Percentiles rank a stretch among this genome's conserved stretches.
These are phyloP conservation scores for Linnemannia schmuckeri DNA, from an alignment of 192 early-diverging fungal species.

Conservation along the genomic window DNA sequence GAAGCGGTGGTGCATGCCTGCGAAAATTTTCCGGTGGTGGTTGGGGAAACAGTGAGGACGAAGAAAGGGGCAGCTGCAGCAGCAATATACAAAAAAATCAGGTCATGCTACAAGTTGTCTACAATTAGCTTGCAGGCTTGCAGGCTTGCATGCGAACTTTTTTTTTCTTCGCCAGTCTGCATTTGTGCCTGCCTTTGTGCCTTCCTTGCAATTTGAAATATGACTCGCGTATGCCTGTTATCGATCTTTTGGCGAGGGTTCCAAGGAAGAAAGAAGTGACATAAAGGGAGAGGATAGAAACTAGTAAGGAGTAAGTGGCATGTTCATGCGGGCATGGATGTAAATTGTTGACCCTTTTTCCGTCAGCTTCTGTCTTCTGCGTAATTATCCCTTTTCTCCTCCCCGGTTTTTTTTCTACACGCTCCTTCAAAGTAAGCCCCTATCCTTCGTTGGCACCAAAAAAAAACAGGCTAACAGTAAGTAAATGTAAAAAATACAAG, in stretches of 20 bases:
- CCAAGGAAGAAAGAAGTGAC: not conserved
- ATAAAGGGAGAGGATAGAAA: not conserved
- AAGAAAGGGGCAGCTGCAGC: not conserved
- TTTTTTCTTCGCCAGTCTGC: not conserved
- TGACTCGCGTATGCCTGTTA: not conserved
- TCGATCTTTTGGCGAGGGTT: not conserved
- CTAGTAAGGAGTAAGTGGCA: not conserved
- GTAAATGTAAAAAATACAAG: not conserved
- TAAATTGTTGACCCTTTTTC: not conserved
- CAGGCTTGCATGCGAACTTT: not conserved
- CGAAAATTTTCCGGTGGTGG: not conserved
- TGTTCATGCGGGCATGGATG: not conserved
- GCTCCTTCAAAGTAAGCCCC: not conserved
- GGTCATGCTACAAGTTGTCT: not conserved
- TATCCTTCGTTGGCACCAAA: not conserved
- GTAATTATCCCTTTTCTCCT: not conserved
- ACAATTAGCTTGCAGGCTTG: not conserved
- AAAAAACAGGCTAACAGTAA: not conserved
- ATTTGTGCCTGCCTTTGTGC: conserved; percentile 5
- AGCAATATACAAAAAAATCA: not conserved
- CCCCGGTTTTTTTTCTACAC: not conserved
- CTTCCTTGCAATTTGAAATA: not conserved
- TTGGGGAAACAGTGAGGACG: not conserved
- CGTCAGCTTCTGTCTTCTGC: not conserved
- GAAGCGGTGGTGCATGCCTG: not conserved